Base-by-base conservation (phyloP, 2,329 filamentous ascomycete genomes). In the Arthrinium puccinioides region DNA sequence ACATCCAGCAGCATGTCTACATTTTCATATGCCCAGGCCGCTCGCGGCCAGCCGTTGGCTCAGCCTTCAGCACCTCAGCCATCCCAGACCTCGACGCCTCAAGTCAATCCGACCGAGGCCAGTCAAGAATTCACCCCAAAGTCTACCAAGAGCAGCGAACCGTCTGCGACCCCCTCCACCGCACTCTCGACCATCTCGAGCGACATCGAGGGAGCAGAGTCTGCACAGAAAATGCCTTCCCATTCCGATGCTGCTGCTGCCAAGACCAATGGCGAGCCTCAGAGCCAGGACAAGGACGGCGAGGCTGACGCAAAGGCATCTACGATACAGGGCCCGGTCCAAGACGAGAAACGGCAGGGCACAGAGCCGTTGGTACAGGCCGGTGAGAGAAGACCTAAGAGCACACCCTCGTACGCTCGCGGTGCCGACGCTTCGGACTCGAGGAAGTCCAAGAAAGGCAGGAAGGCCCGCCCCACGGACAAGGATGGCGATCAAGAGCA, bases 1-100 rank as follows among this genome's bases (percentile, higher is more conserved):
- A 33, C 33, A 19, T 5, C 14, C 25, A 44, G 51, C 49, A 52
- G 50, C 34, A 78, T 77, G 74, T 72, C 73, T 46, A 60, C 13
- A 36, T 95, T 96, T 60, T 96, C 90, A 42, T 97, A 97, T 63
- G 90, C 90, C 53, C 88, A 95, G 73, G 90, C 90, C 56, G 90
- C 90, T 42, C 92, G 92, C 63, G 87, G 89, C 55, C 76, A 83
- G 52, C 66, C 75, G 39, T 56, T 70, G 37, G 55, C 51, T 21
- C 53, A 59, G 42, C 43, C 56, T 19, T 43, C 48, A 34, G 43
- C 51, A 23, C 48, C 55, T 30, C n/a, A n/a, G n/a, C n/a, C n/a
- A n/a, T n/a, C n/a, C n/a, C n/a, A n/a, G n/a, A n/a, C n/a, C n/a
- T n/a, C n/a, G n/a, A n/a, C n/a, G n/a, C n/a, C n/a, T n/a, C 53